These are phyloP conservation scores for Meyerozyma elateridarum DNA, from an alignment of 1,139 yeast species.

Conservation along the genomic window DNA sequence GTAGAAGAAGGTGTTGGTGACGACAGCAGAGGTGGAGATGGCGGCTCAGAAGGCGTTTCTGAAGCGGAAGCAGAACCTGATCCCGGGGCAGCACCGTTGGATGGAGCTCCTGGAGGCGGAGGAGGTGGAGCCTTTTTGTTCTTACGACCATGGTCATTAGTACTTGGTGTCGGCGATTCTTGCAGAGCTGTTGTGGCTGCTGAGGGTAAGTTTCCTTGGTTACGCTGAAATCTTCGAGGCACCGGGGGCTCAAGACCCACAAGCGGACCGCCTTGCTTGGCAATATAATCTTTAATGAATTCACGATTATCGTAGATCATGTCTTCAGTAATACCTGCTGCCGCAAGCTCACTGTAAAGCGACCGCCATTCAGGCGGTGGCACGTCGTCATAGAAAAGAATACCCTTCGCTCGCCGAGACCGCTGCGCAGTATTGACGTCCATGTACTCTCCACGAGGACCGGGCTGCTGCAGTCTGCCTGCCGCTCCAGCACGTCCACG, in stretches of 20 bases:
- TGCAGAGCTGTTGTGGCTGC: constrained; percentile 8
- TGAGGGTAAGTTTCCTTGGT: constrained; percentile 11
- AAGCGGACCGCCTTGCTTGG: constrained; percentile 76
- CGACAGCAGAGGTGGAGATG: constrained; percentile 5
- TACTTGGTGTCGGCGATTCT: constrained; percentile 10
- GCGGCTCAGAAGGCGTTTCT: constrained; percentile 8
- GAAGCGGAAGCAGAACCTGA: constrained; percentile 8
- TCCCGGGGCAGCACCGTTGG: constrained; percentile 5
- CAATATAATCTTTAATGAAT: constrained; percentile 72
- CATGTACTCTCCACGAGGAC: constrained; percentile 68
- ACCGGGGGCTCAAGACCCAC: constrained; percentile 85
- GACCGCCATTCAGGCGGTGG: constrained; percentile 89
- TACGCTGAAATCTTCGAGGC: constrained; percentile 52
- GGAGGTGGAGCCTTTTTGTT: constrained; percentile 44
- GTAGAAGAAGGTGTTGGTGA: constrained; percentile 5
- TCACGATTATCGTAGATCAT: constrained; percentile 86
- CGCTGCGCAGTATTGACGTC: constrained; percentile 51
- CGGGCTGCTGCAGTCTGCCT: constrained; percentile 40
- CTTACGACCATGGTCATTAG: too few species aligned
- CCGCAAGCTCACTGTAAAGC: constrained; percentile 66
- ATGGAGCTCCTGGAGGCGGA: constrained; percentile 34
- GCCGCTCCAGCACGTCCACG: constrained; percentile 40
- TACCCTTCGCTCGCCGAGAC: constrained; percentile 52
- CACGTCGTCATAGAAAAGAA: constrained; percentile 66
- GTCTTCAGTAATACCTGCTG: constrained; percentile 80